Percentiles rank a stretch among this genome's conserved stretches.
phyloP scores from a whole-genome alignment of 805 yeast species.

The Cyberlindnera mrakii region DNA sequence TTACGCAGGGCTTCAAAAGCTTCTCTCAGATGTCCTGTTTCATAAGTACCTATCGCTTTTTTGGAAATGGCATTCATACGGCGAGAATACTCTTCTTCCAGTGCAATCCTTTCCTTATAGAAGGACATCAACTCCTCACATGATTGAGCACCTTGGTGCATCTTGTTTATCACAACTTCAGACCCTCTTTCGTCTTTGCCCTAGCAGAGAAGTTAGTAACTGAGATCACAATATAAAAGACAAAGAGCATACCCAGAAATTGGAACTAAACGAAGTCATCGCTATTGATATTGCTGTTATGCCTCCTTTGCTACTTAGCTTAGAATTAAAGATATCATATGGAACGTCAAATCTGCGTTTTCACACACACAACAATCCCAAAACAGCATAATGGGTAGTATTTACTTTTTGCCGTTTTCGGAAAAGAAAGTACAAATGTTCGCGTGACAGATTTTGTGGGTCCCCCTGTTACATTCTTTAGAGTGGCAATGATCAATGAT shows the following conservation, averaged over 20 bases:
- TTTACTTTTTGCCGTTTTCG: constrained; percentile 20
- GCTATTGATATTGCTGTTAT: background rate
- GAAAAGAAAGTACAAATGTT: constrained; percentile 1
- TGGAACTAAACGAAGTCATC: constrained; percentile 33
- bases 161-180: constrained; percentile 44
- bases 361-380: background rate
- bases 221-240: background rate
- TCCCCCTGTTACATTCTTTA: too few species aligned
- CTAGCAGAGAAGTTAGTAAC: constrained; percentile 30
- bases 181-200: constrained; percentile 59
- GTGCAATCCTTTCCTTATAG: constrained; percentile 48
- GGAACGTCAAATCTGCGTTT: background rate
- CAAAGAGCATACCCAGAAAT: constrained; percentile 38
- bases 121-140: constrained; percentile 42
- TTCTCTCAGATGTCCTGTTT: constrained; percentile 51
- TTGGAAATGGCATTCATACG: constrained; percentile 46
- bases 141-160: constrained; percentile 56
- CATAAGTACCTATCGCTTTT: constrained; percentile 47
- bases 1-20: constrained; percentile 52
- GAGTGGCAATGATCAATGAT: too few species aligned
- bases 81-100: constrained; percentile 71
- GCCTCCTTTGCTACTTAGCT: background rate
- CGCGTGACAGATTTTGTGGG: too few species aligned
- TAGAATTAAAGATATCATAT: background rate
- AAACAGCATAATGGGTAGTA: constrained; percentile 2